Conservation (phyloP, 345 rosid genomes). For the Schrenkiella parvula region DNA sequence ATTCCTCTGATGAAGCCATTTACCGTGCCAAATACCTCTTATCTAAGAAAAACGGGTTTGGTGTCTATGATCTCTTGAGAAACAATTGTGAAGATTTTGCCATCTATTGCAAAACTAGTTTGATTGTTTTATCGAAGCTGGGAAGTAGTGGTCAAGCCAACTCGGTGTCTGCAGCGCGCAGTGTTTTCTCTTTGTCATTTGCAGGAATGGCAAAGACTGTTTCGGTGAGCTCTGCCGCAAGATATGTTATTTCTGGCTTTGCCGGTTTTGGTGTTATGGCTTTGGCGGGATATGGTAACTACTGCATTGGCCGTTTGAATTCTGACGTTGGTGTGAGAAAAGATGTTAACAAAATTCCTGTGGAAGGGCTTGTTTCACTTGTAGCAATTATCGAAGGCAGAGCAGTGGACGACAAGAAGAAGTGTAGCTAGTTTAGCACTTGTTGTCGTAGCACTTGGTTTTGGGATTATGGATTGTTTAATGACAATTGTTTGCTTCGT, state of each 20-base stretch:
- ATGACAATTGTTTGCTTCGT: background rate
- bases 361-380: slow-evolving; percentile 17
- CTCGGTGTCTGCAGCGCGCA: slow-evolving; percentile 37
- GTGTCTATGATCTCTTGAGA: slow-evolving; percentile 51
- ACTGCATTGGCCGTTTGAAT: slow-evolving; percentile 32
- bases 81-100: slow-evolving; percentile 90
- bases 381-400: background rate
- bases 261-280: slow-evolving; percentile 54
- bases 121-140: slow-evolving; percentile 45
- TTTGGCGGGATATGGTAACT: slow-evolving; percentile 28
- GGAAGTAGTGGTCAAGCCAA: slow-evolving; percentile 79
- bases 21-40: slow-evolving; percentile 55
- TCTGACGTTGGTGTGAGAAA: slow-evolving; percentile 62
- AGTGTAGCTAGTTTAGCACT: background rate
- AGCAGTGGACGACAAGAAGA: background rate
- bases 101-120: slow-evolving; percentile 72
- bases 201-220: background rate
- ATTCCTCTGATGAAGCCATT: slow-evolving; percentile 50
- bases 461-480: background rate
- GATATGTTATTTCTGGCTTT: slow-evolving; percentile 29
- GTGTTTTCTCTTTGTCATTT: slow-evolving; percentile 19
- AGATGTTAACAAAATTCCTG: slow-evolving; percentile 38
- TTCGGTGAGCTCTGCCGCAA: background rate
- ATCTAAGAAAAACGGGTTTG: slow-evolving; percentile 53
- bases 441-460: background rate